phyloP scores from a whole-genome alignment of 257 asterid species.

The Solanum chmielewskii region DNA sequence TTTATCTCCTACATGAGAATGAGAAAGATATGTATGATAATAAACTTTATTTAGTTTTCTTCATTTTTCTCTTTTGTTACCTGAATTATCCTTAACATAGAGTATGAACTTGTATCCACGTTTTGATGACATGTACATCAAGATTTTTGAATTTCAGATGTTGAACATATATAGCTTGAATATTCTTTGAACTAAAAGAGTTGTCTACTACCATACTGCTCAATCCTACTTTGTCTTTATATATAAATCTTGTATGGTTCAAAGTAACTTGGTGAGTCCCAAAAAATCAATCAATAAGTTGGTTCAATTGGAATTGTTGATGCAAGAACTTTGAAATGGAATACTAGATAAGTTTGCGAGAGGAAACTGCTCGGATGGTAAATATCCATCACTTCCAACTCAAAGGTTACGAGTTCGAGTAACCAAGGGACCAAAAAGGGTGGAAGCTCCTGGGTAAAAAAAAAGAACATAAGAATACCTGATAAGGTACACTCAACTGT shows the following conservation, averaged over 20 bases:
- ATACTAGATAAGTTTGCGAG: not conserved
- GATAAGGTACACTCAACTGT: not conserved
- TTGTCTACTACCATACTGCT: not conserved
- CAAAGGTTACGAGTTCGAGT: not conserved
- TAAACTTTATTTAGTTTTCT: not conserved
- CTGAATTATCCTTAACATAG: not conserved
- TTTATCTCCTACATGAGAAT: not conserved
- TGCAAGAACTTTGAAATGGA: not conserved
- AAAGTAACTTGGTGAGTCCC: not conserved
- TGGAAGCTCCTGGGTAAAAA: not conserved
- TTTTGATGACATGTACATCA: not conserved
- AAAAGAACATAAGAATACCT: not conserved
- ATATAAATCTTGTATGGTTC: not conserved
- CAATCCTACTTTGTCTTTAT: not conserved
- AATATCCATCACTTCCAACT: not conserved
- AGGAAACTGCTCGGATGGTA: not conserved
- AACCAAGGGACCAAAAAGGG: not conserved
- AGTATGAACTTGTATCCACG: not conserved
- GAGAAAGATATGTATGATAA: not conserved
- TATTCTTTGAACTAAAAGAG: not conserved
- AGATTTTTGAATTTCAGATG: not conserved
- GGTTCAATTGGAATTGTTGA: not conserved
- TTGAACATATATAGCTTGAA: not conserved
- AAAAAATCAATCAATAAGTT: not conserved
- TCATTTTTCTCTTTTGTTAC: not conserved